Percentiles rank a stretch among this genome's conserved stretches.
These are phyloP conservation scores for Gracilaria caudata DNA, from an alignment of 23 red algal species.

Conservation along the genomic window DNA sequence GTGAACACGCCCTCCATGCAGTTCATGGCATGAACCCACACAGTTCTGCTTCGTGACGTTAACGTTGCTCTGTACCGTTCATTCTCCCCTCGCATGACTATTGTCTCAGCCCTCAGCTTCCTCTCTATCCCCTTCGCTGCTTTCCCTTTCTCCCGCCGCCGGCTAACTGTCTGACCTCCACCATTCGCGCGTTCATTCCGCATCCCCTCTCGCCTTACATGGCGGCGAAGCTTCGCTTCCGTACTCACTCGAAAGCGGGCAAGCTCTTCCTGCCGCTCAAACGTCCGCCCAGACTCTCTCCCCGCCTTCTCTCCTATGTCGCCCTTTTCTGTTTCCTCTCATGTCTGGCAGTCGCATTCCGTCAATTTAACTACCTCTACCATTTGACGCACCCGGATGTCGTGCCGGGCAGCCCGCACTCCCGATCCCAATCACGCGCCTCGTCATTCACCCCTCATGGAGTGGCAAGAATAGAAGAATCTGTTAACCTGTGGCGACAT, in stretches of 20 bases:
- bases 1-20: background rate
- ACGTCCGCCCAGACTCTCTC: background rate
- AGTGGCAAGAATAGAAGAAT: background rate
- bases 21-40: too few species aligned
- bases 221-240: slow-evolving; percentile 20
- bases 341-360: slow-evolving; percentile 3
- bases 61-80: background rate
- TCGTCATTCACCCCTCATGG: background rate
- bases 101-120: background rate
- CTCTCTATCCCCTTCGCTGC: background rate
- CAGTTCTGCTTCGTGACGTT: background rate
- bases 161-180: background rate
- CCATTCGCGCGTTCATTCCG: background rate
- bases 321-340: background rate
- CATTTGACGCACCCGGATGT: slow-evolving; percentile 10
- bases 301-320: background rate
- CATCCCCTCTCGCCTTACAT: background rate
- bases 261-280: slow-evolving; percentile 5
- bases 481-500: slow-evolving; percentile 60
- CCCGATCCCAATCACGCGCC: background rate
- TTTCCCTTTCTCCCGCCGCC: background rate
- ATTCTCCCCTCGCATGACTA: background rate
- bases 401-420: background rate
- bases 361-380: slow-evolving; percentile 13
- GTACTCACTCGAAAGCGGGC: background rate